Evolutionary conservation across 495 filamentous ascomycete species (phyloP), one percentile per base, ranked within the genome.

Genomic region (Neurospora sp.): DNA sequence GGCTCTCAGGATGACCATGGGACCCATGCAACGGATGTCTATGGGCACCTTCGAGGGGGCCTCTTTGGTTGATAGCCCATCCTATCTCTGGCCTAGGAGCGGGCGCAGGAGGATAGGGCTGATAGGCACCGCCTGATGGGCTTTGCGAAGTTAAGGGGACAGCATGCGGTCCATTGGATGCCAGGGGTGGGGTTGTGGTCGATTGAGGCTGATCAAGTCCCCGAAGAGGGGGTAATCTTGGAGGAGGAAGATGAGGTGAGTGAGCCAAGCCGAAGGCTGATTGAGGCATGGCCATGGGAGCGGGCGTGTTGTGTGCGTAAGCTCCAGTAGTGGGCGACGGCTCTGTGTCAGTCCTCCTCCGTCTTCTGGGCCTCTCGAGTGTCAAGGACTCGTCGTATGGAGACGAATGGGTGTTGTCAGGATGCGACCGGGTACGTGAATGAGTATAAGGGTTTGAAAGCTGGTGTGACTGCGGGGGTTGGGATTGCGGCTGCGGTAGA

Each of bases 161-260:
- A 22, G 74, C 71, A 12, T 72, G 75, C 20, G 72, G 78, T 1
- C 59, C 75, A 6, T 68, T 70, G 12, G 68, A 39, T 14, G 71
- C 59, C 1, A 78, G 76, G 12, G 79, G 79, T 12, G 79, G 79
- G 1, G 79, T 78, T 35, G 75, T 74, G 1, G 79, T 68, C 5
- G 75, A 74, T 20, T 78, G 75, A 16, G 80, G 75, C 45, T 81
- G 81, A 31, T 85, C 82, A 45, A 85, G 78, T 44, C 53, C 53
- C 27, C 84, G 79, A 69, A 86, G 73, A 44, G 84, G 84, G 16
- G 84, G 84, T 35, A 86, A 74, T 61, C 83, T 78, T n/a, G 82
- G 75, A 6, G 78, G 74, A 8, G 82, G 82, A 42, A 82, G 76
- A 39, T 81, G 83, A 22, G 84, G 82, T 42, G 84, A 84, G 6